Conservation (phyloP, 345 rosid genomes). For the Stellera chamaejasme region DNA sequence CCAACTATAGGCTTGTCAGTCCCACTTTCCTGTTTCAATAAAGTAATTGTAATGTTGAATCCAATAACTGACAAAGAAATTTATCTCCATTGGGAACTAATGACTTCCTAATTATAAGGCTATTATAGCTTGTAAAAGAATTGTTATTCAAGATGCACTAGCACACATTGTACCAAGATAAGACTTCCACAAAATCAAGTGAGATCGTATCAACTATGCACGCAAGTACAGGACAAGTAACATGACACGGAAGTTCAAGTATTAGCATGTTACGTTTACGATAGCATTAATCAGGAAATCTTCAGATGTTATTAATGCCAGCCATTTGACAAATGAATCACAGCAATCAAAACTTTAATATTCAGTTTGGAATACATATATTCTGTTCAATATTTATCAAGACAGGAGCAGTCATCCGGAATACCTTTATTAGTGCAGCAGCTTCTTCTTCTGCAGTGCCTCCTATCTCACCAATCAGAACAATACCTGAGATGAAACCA, state of each 20-base stretch:
- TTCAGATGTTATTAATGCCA: too few relatives aligned
- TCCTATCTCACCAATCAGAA: constrained; percentile 94
- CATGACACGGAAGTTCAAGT: too few relatives aligned
- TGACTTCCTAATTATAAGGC: too few relatives aligned
- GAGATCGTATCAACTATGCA: background rate
- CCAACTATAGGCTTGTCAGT: constrained; percentile 94
- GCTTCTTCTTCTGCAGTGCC: constrained; percentile 99
- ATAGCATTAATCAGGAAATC: too few relatives aligned
- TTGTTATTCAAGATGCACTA: background rate
- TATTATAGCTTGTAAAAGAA: too few relatives aligned
- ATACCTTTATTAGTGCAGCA: constrained; percentile 77
- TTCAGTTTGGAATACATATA: too few relatives aligned
- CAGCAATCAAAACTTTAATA: too few relatives aligned
- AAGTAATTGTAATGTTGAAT: constrained; percentile 1
- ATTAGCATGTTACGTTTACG: too few relatives aligned
- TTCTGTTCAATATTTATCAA: too few relatives aligned
- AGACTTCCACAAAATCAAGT: background rate
- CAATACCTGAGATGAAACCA: constrained; percentile 44
- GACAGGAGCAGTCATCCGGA: background rate
- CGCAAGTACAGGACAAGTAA: background rate
- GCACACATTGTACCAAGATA: background rate
- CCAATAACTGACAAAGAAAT: background rate
- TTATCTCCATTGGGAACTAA: background rate
- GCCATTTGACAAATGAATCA: too few relatives aligned
- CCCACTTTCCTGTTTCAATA: constrained; percentile 72